phyloP scores from a whole-genome alignment of 2,329 filamentous ascomycete genomes.

The Cladosporium austrohemisphaericum region DNA sequence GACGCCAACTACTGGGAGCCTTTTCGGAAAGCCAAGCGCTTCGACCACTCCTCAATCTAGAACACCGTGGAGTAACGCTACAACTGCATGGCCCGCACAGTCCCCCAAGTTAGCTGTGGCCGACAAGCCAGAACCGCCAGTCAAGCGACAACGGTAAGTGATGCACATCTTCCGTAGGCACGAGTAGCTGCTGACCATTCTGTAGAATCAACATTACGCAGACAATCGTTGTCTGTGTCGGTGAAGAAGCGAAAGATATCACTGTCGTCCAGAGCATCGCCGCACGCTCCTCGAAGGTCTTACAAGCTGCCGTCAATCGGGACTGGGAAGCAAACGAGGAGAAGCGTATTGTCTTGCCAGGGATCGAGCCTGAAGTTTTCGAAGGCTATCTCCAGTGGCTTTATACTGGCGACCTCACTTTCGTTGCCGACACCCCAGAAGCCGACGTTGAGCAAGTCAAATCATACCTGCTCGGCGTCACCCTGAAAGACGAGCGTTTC shows the following conservation, averaged over 20 bases:
- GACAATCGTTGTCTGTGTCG: neutral
- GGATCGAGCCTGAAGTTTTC: slow-evolving; percentile 13
- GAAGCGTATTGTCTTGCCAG: slow-evolving; percentile 15
- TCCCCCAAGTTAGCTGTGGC: neutral
- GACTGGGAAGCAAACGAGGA: slow-evolving; percentile 17
- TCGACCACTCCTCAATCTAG: neutral
- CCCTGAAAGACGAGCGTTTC: neutral
- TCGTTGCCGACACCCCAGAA: neutral
- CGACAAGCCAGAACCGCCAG: neutral
- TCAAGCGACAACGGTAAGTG: neutral
- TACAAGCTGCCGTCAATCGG: slow-evolving; percentile 15
- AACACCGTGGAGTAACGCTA: too few species aligned
- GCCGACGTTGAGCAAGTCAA: neutral
- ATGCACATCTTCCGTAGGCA: neutral
- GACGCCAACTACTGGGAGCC: too few species aligned
- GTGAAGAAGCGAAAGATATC: neutral
- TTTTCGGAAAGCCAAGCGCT: too few species aligned
- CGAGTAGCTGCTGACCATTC: neutral
- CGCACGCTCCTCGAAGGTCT: slow-evolving; percentile 15
- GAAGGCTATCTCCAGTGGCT: slow-evolving; percentile 22
- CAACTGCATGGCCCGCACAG: too few species aligned
- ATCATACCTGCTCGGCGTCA: neutral
- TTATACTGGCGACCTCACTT: slow-evolving; percentile 17
- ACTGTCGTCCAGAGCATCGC: neutral
- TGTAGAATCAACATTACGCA: neutral